Evolutionary conservation across 2,329 filamentous ascomycete species (phyloP), one percentile per base, ranked within the genome.

Genomic region (Hypoxylon sp.): DNA sequence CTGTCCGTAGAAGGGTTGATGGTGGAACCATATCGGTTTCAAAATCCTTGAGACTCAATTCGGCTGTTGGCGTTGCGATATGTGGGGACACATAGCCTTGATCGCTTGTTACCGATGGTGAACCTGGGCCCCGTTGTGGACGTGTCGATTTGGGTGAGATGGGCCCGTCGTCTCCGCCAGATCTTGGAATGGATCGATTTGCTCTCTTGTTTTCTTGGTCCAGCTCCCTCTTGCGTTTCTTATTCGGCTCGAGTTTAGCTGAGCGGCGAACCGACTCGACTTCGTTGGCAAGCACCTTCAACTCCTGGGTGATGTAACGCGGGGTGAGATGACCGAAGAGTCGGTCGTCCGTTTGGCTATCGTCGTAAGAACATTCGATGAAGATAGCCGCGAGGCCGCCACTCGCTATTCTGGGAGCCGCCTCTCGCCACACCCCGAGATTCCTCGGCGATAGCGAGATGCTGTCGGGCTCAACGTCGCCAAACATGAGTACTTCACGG

Each of bases 281-380:
- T 73, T 92, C 88, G 2, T 80, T 79, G 0, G 92, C 94, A 2
- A 99, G 83, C 0, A 80, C 84, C 32, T 82, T 82, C 61, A 99
- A 82, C 77, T 99, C 95, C 47, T 91, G 86, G 22, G 94, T 87
- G 11, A 99, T 79, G 75, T 93, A 95, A 0, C 88, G 84, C 0
- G 95, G 95, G 37, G 92, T 92, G 13, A 99, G 81, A 71, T 99
- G 95, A 0, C 95, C 95, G 68, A 93, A 99, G 0, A 99, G 83
- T 0, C 89, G 86, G 51, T 91, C 89, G 63, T 95, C 89, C 20
- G 87, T 84, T 71, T 93, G 90, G 6, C 87, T 86, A 75, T 97
- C 90, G 64, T 93, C 91, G 76, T 94, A 99, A 65, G 92, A 97
- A 77, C 94, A 98, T 80, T 99, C 95, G 70, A 99, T 96, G 74